Evolutionary conservation across 805 yeast species (phyloP).

Genomic region (Jamesozyma hellenica): DNA sequence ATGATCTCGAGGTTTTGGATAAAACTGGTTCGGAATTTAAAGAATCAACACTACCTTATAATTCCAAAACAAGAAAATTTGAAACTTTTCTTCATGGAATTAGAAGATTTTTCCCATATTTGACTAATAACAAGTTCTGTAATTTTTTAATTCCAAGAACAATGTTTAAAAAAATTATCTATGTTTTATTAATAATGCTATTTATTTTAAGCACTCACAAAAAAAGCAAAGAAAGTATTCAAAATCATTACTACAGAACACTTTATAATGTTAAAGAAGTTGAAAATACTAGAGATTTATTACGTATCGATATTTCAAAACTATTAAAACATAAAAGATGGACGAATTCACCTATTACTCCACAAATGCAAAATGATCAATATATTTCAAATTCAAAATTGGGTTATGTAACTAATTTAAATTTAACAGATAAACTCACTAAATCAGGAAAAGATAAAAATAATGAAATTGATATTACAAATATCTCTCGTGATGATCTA

Average conservation of each 20-base stretch:
- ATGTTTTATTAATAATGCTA: no score
- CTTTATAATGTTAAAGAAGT: slow-evolving; percentile 3
- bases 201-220: no score
- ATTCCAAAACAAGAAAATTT: no score
- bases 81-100: no score
- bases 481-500: slow-evolving; percentile 9
- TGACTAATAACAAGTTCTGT: no score
- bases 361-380: slow-evolving; percentile 1
- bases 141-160: no score
- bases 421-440: not conserved
- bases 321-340: slow-evolving; percentile 4
- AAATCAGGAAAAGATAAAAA: no score
- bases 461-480: not conserved
- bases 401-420: slow-evolving; percentile 8
- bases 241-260: not conserved
- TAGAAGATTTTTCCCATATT: no score
- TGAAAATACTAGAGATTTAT: slow-evolving; percentile 8
- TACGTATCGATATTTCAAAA: slow-evolving; percentile 3
- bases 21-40: no score
- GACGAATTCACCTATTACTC: slow-evolving; percentile 2
- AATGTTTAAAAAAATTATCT: no score
- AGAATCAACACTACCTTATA: no score
- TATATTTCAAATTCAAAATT: not conserved
- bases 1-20: no score
- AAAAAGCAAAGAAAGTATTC: not conserved